Percentiles rank a stretch among this genome's conserved stretches.
Conservation (phyloP, 768 basidiomycete genomes). For the Rhodotorula paludigena region DNA sequence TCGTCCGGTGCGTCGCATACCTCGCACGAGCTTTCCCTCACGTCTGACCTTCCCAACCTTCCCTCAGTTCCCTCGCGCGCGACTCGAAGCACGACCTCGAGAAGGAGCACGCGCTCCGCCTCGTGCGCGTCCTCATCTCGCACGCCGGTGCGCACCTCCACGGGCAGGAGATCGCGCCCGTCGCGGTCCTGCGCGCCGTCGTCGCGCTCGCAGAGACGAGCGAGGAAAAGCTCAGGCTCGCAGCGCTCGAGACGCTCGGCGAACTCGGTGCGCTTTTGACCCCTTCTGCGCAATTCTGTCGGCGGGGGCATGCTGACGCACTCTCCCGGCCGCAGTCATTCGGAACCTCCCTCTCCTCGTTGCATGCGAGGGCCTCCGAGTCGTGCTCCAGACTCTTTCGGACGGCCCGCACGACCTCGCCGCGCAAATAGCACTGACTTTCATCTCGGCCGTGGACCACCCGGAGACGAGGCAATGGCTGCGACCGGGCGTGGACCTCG, state of each 20-base stretch:
- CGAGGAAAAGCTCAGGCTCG: slow-evolving; percentile 78
- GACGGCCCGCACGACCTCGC: slow-evolving; percentile 51
- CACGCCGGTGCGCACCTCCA: slow-evolving; percentile 1
- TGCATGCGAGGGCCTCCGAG: slow-evolving; percentile 74
- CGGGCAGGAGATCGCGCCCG: slow-evolving; percentile 52
- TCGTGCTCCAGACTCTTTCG: slow-evolving; percentile 77
- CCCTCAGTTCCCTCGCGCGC: slow-evolving; percentile 57
- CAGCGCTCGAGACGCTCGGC: slow-evolving; percentile 77
- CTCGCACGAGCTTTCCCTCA: not conserved
- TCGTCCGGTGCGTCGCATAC: slow-evolving; percentile 63
- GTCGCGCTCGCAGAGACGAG: slow-evolving; percentile 86
- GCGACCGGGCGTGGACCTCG: slow-evolving; percentile 76
- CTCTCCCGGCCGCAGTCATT: slow-evolving; percentile 56
- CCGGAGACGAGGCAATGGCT: slow-evolving; percentile 75
- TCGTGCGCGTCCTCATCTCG: slow-evolving; percentile 61
- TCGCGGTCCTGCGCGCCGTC: slow-evolving; percentile 77
- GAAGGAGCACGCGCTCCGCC: slow-evolving; percentile 85
- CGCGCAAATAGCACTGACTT: slow-evolving; percentile 66
- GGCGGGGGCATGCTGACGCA: not conserved
- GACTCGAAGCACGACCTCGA: slow-evolving; percentile 77
- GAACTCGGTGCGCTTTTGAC: slow-evolving; percentile 66
- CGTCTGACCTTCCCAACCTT: not conserved
- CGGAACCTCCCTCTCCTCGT: slow-evolving; percentile 79
- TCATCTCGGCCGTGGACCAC: slow-evolving; percentile 76
- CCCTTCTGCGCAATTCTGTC: slow-evolving; percentile 11